phyloP scores from a whole-genome alignment of 441 rosid species.

The Aleurites moluccanus region DNA sequence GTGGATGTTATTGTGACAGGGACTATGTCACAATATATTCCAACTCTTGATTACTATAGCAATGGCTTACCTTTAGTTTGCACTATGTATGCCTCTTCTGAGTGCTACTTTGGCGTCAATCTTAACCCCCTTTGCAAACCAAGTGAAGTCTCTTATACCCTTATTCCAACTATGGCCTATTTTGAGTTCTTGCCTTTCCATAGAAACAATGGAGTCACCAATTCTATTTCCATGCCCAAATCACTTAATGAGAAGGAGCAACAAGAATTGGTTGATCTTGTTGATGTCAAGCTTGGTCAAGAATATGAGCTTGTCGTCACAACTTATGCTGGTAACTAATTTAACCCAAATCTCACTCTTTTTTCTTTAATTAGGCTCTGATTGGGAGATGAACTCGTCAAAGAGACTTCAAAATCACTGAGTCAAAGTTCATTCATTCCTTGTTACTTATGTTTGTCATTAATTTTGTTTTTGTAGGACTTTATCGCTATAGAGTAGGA shows the following conservation, averaged over 20 bases:
- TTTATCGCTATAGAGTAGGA: constrained; percentile 66
- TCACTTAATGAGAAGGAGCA: constrained; percentile 40
- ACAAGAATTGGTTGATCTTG: constrained; percentile 47
- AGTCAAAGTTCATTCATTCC: neutral
- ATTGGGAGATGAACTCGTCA: too few relatives aligned
- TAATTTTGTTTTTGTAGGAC: constrained; percentile 35
- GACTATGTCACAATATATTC: constrained; percentile 75
- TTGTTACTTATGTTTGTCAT: neutral
- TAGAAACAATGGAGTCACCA: constrained; percentile 30
- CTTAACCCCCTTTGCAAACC: constrained; percentile 61
- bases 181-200: constrained; percentile 65
- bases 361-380: neutral
- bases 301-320: constrained; percentile 72
- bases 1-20: constrained; percentile 79
- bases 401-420: too few relatives aligned
- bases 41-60: constrained; percentile 61
- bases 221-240: constrained; percentile 59
- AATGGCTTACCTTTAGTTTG: constrained; percentile 62
- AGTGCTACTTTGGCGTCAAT: constrained; percentile 71
- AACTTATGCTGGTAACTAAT: constrained; percentile 55
- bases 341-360: neutral
- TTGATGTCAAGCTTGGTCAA: constrained; percentile 55
- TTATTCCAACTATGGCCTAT: constrained; percentile 70
- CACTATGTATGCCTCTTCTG: constrained; percentile 79
- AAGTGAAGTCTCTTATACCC: constrained; percentile 59